phyloP scores from a whole-genome alignment of 805 yeast species.

The Lachancea cidri region DNA sequence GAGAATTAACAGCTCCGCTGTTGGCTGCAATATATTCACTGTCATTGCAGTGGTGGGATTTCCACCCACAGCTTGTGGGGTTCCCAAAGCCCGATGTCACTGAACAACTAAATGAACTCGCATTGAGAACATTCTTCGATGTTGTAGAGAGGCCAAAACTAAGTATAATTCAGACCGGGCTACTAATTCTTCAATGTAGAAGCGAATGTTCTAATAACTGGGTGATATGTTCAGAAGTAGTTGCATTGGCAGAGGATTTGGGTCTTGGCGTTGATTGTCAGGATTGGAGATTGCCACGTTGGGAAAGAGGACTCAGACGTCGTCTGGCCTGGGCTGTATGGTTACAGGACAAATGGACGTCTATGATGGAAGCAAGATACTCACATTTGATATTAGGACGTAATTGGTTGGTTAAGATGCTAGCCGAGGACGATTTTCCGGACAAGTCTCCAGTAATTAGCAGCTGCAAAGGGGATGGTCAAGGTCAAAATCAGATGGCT shows the following conservation, averaged over 20 bases:
- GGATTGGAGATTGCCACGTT: conserved; percentile 86
- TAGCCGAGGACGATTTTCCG: conserved; percentile 72
- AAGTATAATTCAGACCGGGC: conserved; percentile 88
- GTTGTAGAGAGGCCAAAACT: conserved; percentile 82
- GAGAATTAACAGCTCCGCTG: conserved; percentile 87
- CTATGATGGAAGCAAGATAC: conserved; percentile 77
- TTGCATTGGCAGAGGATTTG: conserved; percentile 81
- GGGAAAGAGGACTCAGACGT: conserved; percentile 89
- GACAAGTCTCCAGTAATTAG: conserved; percentile 44
- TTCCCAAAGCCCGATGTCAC: conserved; percentile 72
- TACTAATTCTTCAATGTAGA: conserved; percentile 60
- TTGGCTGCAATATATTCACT: conserved; percentile 85
- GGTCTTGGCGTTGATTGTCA: conserved; percentile 90
- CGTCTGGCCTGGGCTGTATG: conserved; percentile 95
- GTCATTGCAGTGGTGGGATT: conserved; percentile 93
- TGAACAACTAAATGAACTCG: conserved; percentile 61
- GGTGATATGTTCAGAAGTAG: conserved; percentile 82
- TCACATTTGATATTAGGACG: conserved; percentile 66
- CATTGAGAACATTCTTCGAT: conserved; percentile 60
- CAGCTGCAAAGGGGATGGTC: conserved; percentile 2
- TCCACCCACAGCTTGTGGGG: conserved; percentile 60
- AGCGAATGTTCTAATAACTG: conserved; percentile 65
- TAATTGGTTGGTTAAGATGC: conserved; percentile 74
- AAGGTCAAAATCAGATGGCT: conserved; percentile 3
- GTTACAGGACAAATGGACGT: conserved; percentile 87